Evolutionary conservation across 306 rosid species (phyloP).

Genomic region (Trifolium dubium): DNA sequence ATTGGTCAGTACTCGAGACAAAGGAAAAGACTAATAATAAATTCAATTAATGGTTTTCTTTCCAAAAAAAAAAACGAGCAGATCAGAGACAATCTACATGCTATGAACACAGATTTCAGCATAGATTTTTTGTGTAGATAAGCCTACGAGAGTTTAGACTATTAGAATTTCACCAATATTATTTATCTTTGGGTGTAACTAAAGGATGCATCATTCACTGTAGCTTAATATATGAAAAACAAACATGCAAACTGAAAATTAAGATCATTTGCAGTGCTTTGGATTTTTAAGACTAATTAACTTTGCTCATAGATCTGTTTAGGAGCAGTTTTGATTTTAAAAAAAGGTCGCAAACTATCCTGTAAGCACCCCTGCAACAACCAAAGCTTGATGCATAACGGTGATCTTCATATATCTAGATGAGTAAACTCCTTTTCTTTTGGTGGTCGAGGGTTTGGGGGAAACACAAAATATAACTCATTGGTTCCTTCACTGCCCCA

Average conservation of each 20-base stretch:
- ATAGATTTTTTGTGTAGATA: too few relatives aligned
- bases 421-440: not conserved
- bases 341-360: not conserved
- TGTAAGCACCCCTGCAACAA: not conserved
- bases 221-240: not conserved
- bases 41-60: constrained; percentile 8
- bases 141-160: not conserved
- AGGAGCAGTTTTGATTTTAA: not conserved
- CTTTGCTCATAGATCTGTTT: not conserved
- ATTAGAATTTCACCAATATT: constrained; percentile 23
- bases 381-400: not conserved
- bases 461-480: not conserved
- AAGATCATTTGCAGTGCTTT: not conserved
- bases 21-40: constrained; percentile 5
- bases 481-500: constrained; percentile 2
- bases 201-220: not conserved
- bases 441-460: not conserved
- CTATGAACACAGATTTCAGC: constrained; percentile 43
- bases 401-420: not conserved
- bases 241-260: constrained; percentile 14
- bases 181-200: not conserved
- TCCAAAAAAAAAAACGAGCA: not conserved
- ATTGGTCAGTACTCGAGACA: constrained; percentile 21
- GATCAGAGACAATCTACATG: constrained; percentile 60
- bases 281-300: constrained; percentile 3